Evolutionary conservation across 108 stramenopile species (phyloP).

Genomic region (Nitzschia inconspicua): DNA sequence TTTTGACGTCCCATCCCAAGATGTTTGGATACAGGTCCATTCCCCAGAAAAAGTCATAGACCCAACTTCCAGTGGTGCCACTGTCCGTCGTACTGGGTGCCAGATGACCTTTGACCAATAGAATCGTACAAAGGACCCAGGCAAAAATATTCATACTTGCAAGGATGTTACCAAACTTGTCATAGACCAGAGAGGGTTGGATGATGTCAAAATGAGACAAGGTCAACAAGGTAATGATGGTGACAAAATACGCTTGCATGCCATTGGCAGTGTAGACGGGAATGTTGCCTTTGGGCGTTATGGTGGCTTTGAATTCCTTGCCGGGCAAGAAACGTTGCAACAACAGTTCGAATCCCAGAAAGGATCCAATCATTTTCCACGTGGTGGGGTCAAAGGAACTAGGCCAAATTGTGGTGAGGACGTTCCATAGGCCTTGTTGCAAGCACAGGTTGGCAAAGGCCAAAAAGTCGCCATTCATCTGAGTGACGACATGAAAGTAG

Average conservation of each 20-base stretch:
- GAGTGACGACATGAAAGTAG: conserved; percentile 40
- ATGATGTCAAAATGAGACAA: conserved; percentile 30
- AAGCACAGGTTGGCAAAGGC: conserved; percentile 26
- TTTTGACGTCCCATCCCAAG: conserved; percentile 93
- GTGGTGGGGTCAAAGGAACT: too few relatives aligned
- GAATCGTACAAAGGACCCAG: conserved; percentile 78
- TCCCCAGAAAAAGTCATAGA: conserved; percentile 99
- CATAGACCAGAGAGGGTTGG: conserved; percentile 75
- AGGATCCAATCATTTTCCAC: conserved; percentile 66
- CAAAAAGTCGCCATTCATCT: conserved; percentile 45
- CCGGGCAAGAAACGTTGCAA: conserved; percentile 84
- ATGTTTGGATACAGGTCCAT: conserved; percentile 97
- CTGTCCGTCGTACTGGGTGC: conserved; percentile 85
- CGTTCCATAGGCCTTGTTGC: conserved; percentile 21
- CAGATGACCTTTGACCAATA: conserved; percentile 86
- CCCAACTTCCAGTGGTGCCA: conserved; percentile 77
- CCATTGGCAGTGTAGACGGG: conserved; percentile 60
- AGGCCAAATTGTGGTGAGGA: conserved; percentile 38
- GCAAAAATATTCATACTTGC: conserved; percentile 91
- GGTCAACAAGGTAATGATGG: conserved; percentile 45
- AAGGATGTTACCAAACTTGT: conserved; percentile 51
- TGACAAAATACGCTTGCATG: conserved; percentile 26
- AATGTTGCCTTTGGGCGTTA: conserved; percentile 60
- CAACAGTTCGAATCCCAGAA: conserved; percentile 74
- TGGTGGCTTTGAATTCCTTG: conserved; percentile 48